Conservation (phyloP, 2,329 filamentous ascomycete species). For the Cladosporium cucumerinum region DNA sequence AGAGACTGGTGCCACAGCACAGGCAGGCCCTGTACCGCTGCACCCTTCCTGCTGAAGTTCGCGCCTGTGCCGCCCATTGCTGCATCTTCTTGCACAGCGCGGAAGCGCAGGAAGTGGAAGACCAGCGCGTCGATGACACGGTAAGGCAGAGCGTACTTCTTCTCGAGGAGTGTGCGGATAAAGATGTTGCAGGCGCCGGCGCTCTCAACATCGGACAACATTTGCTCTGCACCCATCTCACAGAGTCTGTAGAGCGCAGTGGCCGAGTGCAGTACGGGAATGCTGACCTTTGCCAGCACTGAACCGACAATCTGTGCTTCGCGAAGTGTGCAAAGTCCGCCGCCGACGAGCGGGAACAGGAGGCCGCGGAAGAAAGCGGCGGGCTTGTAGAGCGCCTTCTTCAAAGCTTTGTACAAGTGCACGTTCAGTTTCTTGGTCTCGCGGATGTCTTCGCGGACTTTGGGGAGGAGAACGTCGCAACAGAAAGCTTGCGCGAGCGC, state of each 20-base stretch:
- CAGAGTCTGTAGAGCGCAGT: slow-evolving; percentile 88
- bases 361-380: slow-evolving; percentile 96
- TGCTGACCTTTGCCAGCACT: slow-evolving; percentile 77
- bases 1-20: slow-evolving; percentile 97
- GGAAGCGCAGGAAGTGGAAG: slow-evolving; percentile 93
- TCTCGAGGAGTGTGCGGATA: slow-evolving; percentile 87
- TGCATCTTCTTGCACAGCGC: slow-evolving; percentile 63
- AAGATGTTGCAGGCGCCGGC: slow-evolving; percentile 93
- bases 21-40: slow-evolving; percentile 59
- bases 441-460: slow-evolving; percentile 88
- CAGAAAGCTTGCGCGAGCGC: slow-evolving; percentile 79
- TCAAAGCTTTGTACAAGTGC: slow-evolving; percentile 89
- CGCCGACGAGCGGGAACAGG: slow-evolving; percentile 81
- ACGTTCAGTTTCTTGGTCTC: slow-evolving; percentile 95
- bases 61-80: slow-evolving; percentile 48
- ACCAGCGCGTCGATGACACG: slow-evolving; percentile 92
- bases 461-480: slow-evolving; percentile 79
- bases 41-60: slow-evolving; percentile 37
- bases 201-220: slow-evolving; percentile 75
- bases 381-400: slow-evolving; percentile 90
- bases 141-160: slow-evolving; percentile 93
- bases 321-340: slow-evolving; percentile 82
- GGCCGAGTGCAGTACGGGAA: slow-evolving; percentile 88
- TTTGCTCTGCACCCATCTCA: slow-evolving; percentile 90
- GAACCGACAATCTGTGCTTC: slow-evolving; percentile 90